Base-by-base conservation (phyloP, 2,329 filamentous ascomycete genomes). In the Ophiocordyceps camponoti-leonardi region DNA sequence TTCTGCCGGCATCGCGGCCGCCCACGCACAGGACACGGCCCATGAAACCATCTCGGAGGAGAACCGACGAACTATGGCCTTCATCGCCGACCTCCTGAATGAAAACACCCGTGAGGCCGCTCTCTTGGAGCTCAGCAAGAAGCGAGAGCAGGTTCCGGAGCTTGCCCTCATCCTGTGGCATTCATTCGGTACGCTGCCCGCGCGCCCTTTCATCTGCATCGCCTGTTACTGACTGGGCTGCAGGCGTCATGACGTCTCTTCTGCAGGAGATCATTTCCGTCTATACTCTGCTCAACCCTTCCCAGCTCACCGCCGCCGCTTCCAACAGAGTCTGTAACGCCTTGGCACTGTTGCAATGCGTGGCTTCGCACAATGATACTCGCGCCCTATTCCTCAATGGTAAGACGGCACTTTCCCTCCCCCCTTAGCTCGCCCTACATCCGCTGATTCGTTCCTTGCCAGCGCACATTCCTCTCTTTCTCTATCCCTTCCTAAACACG, bases 261-360 rank as follows among this genome's bases (percentile, higher is more conserved):
- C 75, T 96, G 31, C 90, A 96, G 64, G 92, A 98, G 67, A 98
- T 98, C 61, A 98, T 98, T 59, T 95, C 90, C 12, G 92, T 98
- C 46, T 98, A 98, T 61, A 93, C 87, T 26, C 77, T 98, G 5
- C 77, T 98, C 55, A 98, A 94, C 62, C 92, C 92, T 6, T 95
- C 87, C 44, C 90, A 96, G 67, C 77, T 98, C 56, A 98, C 92
- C 8, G 92, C 92, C 3, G 88, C 92, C n/a, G 90, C 92, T 16
- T 94, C 86, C 4, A 98, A 98, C 67, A 75, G 92, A 52, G 92
- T 98, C 48, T 98, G 92, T 69, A 98, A 98, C 64, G 92, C 92
- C 35, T 75, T 98, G 50, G 92, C 92, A 26, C 75, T 98, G 49
- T 74, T 98, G 42, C 92, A 98, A 65, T 98, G 92, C 58, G 92